Conservation (phyloP, 768 basidiomycete genomes). For the Omphalotus guepiniiformis region DNA sequence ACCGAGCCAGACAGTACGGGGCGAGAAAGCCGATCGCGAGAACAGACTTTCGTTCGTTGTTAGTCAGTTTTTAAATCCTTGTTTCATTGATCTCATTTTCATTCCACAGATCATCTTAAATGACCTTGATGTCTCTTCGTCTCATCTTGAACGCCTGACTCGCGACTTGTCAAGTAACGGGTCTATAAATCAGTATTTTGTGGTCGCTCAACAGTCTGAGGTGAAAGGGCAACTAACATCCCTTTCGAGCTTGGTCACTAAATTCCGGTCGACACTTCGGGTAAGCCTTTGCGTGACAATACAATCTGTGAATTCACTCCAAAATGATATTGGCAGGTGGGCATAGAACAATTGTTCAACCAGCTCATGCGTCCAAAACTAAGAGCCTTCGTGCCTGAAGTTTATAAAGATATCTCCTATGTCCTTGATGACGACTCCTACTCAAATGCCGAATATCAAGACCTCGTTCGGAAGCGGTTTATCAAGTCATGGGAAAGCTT, state of each 20-base stretch:
- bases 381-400: constrained; percentile 77
- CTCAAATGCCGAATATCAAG: constrained; percentile 77
- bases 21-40: constrained; percentile 80
- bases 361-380: constrained; percentile 87
- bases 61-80: constrained; percentile 26
- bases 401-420: constrained; percentile 89
- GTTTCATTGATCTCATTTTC: not conserved
- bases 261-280: constrained; percentile 70
- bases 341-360: constrained; percentile 93
- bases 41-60: constrained; percentile 80
- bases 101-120: constrained; percentile 74
- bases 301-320: not conserved
- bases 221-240: constrained; percentile 46
- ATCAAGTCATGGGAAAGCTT: constrained; percentile 83
- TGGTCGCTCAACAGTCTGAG: constrained; percentile 46
- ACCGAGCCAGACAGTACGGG: constrained; percentile 42
- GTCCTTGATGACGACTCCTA: constrained; percentile 87
- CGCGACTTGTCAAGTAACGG: constrained; percentile 57
- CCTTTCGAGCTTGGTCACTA: constrained; percentile 51
- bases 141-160: constrained; percentile 80
- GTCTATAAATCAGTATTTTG: constrained; percentile 63
- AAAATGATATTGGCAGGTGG: constrained; percentile 42
- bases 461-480: constrained; percentile 86
- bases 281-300: constrained; percentile 35
- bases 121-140: constrained; percentile 89